Conservation (phyloP, 164 flowering plant species). For the Platanus orientalis region DNA sequence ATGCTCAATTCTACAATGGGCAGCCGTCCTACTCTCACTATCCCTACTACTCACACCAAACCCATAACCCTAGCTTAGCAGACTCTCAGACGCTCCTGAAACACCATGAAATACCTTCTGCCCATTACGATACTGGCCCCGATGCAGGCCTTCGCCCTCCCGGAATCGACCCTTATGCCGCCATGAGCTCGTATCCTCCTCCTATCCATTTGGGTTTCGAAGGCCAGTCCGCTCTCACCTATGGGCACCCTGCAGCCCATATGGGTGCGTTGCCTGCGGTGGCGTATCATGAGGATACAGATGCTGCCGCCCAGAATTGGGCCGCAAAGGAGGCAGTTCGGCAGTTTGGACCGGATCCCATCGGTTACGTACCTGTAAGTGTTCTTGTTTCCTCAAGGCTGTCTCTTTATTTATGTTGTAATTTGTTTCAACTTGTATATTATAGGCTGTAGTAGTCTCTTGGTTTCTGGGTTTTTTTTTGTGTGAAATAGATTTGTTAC, state of each 20-base stretch:
- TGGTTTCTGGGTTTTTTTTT: neutral
- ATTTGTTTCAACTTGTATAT: neutral
- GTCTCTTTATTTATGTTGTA: neutral
- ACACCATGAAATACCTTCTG: neutral
- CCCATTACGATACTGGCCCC: neutral
- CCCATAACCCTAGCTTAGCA: neutral
- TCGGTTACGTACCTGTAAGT: conserved; percentile 12
- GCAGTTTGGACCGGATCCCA: conserved; percentile 11
- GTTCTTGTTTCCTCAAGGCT: neutral
- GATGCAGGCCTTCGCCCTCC: conserved; percentile 1
- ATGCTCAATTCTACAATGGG: conserved; percentile 5
- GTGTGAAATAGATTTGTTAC: neutral
- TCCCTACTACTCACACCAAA: conserved; percentile 1
- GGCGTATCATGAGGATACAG: conserved; percentile 9
- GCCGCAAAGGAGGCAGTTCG: conserved; percentile 11
- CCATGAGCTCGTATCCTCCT: neutral
- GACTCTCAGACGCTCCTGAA: conserved; percentile 1
- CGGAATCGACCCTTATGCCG: neutral
- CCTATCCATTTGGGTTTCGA: conserved; percentile 9
- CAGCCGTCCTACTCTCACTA: neutral
- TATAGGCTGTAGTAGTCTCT: neutral
- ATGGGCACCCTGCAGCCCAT: conserved; percentile 2
- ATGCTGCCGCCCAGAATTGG: conserved; percentile 2
- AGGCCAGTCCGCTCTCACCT: conserved; percentile 5
- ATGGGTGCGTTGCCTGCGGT: neutral